phyloP scores from a whole-genome alignment of 1,284 basidiomycete species.

The Vanrija sp. region DNA sequence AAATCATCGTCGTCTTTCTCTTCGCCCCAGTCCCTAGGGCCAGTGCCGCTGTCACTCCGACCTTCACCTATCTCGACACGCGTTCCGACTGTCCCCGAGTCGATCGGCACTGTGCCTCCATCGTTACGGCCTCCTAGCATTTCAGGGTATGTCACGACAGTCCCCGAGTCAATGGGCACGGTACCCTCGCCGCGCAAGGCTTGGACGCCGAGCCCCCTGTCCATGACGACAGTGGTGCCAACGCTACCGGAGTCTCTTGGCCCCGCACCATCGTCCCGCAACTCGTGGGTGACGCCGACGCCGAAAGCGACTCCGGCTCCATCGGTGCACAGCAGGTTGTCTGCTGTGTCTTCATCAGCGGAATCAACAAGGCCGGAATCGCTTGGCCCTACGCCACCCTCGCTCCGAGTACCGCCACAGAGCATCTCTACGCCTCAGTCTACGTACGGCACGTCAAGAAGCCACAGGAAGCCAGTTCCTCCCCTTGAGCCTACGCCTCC shows the following conservation, averaged over 20 bases:
- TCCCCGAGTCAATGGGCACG: too few relatives aligned
- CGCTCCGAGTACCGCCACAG: neutral
- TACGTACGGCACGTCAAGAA: slow-evolving; percentile 12
- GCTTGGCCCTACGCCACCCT: neutral
- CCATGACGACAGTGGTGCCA: neutral
- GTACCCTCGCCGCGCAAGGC: too few relatives aligned
- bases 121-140: neutral
- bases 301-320: neutral
- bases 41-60: too few relatives aligned
- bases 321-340: neutral
- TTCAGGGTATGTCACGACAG: neutral
- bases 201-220: too few relatives aligned
- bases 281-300: neutral
- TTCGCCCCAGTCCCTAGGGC: too few relatives aligned
- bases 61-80: neutral
- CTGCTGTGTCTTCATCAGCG: too few relatives aligned
- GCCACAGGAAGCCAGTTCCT: slow-evolving; percentile 26
- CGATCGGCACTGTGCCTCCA: neutral
- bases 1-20: too few relatives aligned
- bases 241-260: slow-evolving; percentile 2
- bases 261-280: neutral
- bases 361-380: slow-evolving; percentile 3
- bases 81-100: neutral
- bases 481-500: slow-evolving; percentile 11
- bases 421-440: slow-evolving; percentile 32